These are phyloP conservation scores for Erythrophleum fordii DNA, from an alignment of 306 rosid species.

Conservation along the genomic window DNA sequence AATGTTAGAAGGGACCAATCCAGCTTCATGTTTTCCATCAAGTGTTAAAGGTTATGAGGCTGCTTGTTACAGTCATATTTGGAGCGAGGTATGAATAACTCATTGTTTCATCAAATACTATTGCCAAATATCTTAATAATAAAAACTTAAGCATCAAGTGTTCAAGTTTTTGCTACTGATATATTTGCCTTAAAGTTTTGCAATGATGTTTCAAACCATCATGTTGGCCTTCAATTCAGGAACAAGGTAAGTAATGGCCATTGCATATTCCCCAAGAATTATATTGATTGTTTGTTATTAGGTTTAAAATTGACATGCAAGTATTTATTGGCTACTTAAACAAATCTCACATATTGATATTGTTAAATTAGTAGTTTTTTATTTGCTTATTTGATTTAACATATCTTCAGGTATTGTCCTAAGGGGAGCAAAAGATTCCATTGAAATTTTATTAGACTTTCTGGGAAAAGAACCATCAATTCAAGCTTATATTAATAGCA, in stretches of 20 bases:
- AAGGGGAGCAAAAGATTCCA: constrained; percentile 76
- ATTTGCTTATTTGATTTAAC: neutral
- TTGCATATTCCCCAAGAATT: constrained; percentile 1
- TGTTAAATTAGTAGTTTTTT: neutral
- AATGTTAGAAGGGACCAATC: constrained; percentile 79
- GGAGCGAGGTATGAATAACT: constrained; percentile 86
- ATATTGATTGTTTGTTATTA: neutral
- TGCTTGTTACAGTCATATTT: constrained; percentile 90
- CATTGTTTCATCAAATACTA: constrained; percentile 11
- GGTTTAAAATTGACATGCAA: neutral
- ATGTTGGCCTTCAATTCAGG: constrained; percentile 88
- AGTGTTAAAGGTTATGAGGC: constrained; percentile 87
- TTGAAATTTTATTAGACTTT: constrained; percentile 70
- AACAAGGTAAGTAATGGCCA: constrained; percentile 65
- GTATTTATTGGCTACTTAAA: constrained; percentile 7
- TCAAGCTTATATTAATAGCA: constrained; percentile 68
- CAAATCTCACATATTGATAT: neutral
- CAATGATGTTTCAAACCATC: constrained; percentile 64
- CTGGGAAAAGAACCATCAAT: constrained; percentile 97
- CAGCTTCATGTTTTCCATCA: constrained; percentile 85
- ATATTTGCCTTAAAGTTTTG: constrained; percentile 77
- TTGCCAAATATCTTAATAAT: constrained; percentile 9
- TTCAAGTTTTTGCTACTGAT: constrained; percentile 87
- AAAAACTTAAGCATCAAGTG: constrained; percentile 26
- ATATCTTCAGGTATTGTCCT: constrained; percentile 70